phyloP scores from a whole-genome alignment of 2,329 filamentous ascomycete species.

The Penicillium palitans region DNA sequence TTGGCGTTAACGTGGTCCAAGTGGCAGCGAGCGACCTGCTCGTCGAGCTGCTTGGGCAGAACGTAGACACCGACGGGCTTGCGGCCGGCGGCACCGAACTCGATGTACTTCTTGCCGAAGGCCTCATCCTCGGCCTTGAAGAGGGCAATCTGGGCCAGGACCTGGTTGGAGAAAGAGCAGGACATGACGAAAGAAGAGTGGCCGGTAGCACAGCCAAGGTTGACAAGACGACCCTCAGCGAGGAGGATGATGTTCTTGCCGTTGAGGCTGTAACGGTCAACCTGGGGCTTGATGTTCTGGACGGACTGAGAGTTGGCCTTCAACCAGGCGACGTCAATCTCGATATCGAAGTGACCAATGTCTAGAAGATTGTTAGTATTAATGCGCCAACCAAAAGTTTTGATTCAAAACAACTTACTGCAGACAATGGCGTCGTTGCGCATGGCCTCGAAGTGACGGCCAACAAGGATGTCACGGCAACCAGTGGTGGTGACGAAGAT shows the following conservation, averaged over 20 bases:
- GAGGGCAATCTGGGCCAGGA: slow-evolving; percentile 97
- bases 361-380: slow-evolving; percentile 40
- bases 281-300: slow-evolving; percentile 99
- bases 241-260: slow-evolving; percentile 98
- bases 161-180: slow-evolving; percentile 99
- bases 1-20: slow-evolving; percentile 91
- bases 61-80: slow-evolving; percentile 92
- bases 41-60: slow-evolving; percentile 97
- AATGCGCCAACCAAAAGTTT: too few relatives aligned
- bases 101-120: slow-evolving; percentile 91
- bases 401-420: slow-evolving; percentile 49
- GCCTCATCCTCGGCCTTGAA: slow-evolving; percentile 87
- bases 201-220: slow-evolving; percentile 97
- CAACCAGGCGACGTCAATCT: slow-evolving; percentile 99
- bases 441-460: slow-evolving; percentile 92
- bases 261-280: slow-evolving; percentile 95
- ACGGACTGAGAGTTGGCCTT: slow-evolving; percentile 93
- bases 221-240: slow-evolving; percentile 97
- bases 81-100: slow-evolving; percentile 91
- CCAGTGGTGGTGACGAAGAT: slow-evolving; percentile 99
- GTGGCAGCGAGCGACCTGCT: slow-evolving; percentile 96
- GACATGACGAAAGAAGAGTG: slow-evolving; percentile 99
- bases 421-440: slow-evolving; percentile 97
- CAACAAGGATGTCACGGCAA: slow-evolving; percentile 95
- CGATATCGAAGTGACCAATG: slow-evolving; percentile 99